These are phyloP conservation scores for Trapa incisa DNA, from an alignment of 345 rosid genomes.

Conservation along the genomic window DNA sequence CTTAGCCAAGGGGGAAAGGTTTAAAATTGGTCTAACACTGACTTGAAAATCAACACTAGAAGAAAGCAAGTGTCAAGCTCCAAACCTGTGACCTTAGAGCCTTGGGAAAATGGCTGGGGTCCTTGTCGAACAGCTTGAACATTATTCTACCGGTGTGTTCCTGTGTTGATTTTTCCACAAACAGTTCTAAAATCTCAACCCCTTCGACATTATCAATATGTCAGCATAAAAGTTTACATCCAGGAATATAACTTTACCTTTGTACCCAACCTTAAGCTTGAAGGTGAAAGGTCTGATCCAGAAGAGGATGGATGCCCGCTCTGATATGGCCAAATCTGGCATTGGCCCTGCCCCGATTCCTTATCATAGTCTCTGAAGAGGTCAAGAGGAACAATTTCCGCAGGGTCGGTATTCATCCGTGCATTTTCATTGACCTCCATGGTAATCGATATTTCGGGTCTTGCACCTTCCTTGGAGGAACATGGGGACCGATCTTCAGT, in stretches of 20 bases:
- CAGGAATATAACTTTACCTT: slow-evolving; percentile 30
- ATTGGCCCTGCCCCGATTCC: slow-evolving; percentile 30
- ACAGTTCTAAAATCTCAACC: neutral
- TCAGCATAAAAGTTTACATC: neutral
- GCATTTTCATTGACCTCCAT: slow-evolving; percentile 30
- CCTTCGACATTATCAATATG: neutral
- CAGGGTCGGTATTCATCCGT: slow-evolving; percentile 25
- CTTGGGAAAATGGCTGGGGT: slow-evolving; percentile 76
- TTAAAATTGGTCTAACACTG: neutral
- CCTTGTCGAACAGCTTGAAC: slow-evolving; percentile 63
- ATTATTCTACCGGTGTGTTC: slow-evolving; percentile 63
- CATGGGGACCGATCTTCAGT: slow-evolving; percentile 63
- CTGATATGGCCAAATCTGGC: slow-evolving; percentile 44
- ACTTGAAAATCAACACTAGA: neutral
- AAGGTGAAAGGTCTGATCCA: slow-evolving; percentile 82
- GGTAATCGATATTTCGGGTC: slow-evolving; percentile 27
- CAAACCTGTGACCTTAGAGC: slow-evolving; percentile 50
- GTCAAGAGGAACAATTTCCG: slow-evolving; percentile 43
- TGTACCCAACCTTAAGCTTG: slow-evolving; percentile 65
- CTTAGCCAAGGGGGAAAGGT: slow-evolving; percentile 1
- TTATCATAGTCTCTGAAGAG: slow-evolving; percentile 49
- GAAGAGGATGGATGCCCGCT: slow-evolving; percentile 68
- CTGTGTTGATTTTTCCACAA: slow-evolving; percentile 20
- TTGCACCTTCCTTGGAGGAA: slow-evolving; percentile 37
- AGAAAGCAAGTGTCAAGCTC: slow-evolving; percentile 6